Evolutionary conservation across 345 rosid genomes (phyloP).

Genomic region (Abelmoschus esculentus): DNA sequence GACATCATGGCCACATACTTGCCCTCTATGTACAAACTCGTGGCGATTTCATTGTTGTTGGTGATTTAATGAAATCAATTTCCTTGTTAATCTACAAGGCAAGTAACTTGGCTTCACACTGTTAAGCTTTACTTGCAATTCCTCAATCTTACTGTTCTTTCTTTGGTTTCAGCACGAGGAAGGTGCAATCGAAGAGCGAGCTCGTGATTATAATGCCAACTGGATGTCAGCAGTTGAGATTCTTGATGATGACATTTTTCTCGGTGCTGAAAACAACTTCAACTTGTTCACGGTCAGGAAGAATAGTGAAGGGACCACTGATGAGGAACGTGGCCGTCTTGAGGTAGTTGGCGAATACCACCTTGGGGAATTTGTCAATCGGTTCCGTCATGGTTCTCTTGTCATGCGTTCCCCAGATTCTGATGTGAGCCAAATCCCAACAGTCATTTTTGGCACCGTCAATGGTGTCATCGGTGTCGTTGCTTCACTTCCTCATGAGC

Average conservation of each 20-base stretch:
- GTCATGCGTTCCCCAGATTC: too few relatives aligned
- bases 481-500: too few relatives aligned
- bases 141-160: not conserved
- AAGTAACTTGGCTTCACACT: constrained; percentile 8
- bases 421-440: constrained; percentile 33
- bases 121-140: not conserved
- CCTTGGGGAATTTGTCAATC: constrained; percentile 79
- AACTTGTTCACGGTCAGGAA: constrained; percentile 74
- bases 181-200: constrained; percentile 82
- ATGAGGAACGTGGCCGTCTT: constrained; percentile 70
- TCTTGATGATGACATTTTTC: constrained; percentile 73
- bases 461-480: too few relatives aligned
- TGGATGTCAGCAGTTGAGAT: constrained; percentile 96
- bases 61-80: constrained; percentile 92
- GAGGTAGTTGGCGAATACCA: constrained; percentile 92
- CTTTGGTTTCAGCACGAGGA: constrained; percentile 60
- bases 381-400: constrained; percentile 86
- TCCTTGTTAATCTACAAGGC: constrained; percentile 85
- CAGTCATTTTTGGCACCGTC: too few relatives aligned
- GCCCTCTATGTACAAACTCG: constrained; percentile 23
- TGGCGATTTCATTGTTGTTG: constrained; percentile 26
- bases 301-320: constrained; percentile 84
- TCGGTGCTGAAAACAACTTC: constrained; percentile 76
- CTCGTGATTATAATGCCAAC: constrained; percentile 77
- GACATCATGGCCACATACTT: constrained; percentile 71